Conservation (phyloP, 495 filamentous ascomycete genomes). For the Aspergillus cavernicola region DNA sequence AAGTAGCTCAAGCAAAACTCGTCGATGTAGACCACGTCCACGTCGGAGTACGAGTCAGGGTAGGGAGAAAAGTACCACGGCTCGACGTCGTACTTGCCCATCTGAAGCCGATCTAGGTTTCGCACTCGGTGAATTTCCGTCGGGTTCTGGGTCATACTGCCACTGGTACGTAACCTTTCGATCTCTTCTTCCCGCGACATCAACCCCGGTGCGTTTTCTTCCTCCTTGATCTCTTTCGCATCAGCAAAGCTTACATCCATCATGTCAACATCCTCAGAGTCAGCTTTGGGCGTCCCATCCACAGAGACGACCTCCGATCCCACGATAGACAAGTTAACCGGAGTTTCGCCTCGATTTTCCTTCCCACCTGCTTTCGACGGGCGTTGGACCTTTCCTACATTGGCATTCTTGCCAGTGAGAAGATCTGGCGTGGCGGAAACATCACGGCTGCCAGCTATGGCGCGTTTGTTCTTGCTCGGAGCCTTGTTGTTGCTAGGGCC, state of each 20-base stretch:
- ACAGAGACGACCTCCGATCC: constrained; percentile 50
- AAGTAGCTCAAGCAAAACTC: constrained; percentile 96
- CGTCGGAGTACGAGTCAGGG: constrained; percentile 78
- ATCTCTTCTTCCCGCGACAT: constrained; percentile 92
- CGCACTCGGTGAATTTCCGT: constrained; percentile 95
- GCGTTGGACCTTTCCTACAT: constrained; percentile 44
- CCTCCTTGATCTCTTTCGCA: constrained; percentile 49
- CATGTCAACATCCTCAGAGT: constrained; percentile 62
- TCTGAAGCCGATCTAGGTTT: constrained; percentile 88
- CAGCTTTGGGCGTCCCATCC: constrained; percentile 51
- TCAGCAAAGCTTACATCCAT: constrained; percentile 53
- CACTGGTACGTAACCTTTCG: constrained; percentile 86
- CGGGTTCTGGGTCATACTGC: constrained; percentile 98
- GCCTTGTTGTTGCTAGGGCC: constrained; percentile 40
- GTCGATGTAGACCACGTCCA: constrained; percentile 90
- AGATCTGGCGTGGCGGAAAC: constrained; percentile 56
- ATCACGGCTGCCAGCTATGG: constrained; percentile 52
- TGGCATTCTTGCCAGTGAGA: constrained; percentile 47
- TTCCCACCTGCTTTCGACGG: constrained; percentile 59
- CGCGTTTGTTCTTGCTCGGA: constrained; percentile 52
- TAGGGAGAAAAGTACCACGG: constrained; percentile 99
- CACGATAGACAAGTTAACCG: constrained; percentile 33
- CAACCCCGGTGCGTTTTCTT: constrained; percentile 40
- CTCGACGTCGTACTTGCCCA: constrained; percentile 86
- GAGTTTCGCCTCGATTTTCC: constrained; percentile 50